Percentiles rank a stretch among this genome's conserved stretches.
phyloP scores from a whole-genome alignment of 805 yeast genomes.

The Tetrapisispora arboricola region DNA sequence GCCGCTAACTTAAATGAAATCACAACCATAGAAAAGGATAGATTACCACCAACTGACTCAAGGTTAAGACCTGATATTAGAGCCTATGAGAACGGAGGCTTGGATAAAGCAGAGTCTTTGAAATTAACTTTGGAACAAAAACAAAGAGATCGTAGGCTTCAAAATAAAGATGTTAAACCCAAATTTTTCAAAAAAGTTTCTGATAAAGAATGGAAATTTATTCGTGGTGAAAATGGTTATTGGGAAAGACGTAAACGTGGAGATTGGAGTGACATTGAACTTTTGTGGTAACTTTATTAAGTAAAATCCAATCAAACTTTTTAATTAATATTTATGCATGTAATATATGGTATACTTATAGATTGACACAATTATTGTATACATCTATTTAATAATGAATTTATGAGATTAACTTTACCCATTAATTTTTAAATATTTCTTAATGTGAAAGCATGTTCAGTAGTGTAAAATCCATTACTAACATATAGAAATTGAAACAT shows the following conservation, averaged over 20 bases:
- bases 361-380: too few relatives aligned
- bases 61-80: constrained; percentile 81
- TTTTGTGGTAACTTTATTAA: constrained; percentile 41
- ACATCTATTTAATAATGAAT: too few relatives aligned
- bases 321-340: too few relatives aligned
- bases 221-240: constrained; percentile 52
- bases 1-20: constrained; percentile 76
- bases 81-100: constrained; percentile 56
- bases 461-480: too few relatives aligned
- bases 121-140: constrained; percentile 65
- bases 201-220: constrained; percentile 43
- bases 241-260: constrained; percentile 66
- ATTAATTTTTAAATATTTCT: too few relatives aligned
- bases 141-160: constrained; percentile 70
- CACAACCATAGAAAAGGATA: constrained; percentile 54
- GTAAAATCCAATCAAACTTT: too few relatives aligned
- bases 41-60: constrained; percentile 78
- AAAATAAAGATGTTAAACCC: constrained; percentile 44
- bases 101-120: constrained; percentile 59
- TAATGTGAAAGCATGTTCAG: too few relatives aligned
- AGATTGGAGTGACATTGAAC: constrained; percentile 48
- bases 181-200: constrained; percentile 43
- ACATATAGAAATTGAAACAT: too few relatives aligned
- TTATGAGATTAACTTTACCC: too few relatives aligned
- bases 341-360: too few relatives aligned